Evolutionary conservation across 805 yeast genomes (phyloP), one percentile per base, ranked within the genome.

Genomic region (Ogataea siamensis): DNA sequence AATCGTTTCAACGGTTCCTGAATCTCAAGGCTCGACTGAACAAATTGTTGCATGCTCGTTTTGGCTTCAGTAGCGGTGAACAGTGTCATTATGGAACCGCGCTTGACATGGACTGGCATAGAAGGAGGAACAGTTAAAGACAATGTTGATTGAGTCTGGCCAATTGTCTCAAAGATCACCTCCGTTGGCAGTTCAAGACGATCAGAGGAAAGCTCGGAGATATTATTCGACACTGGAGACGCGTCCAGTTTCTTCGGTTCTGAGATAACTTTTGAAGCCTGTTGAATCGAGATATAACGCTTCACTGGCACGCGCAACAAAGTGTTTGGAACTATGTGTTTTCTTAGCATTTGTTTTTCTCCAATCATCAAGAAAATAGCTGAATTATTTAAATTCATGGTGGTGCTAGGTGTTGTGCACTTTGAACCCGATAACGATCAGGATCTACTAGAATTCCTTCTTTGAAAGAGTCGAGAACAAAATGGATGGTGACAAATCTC

Each of bases 41-140:
- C 43, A 21, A 42, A 22, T 2, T 57, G 28, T 5, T 35, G 34
- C 33, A 39, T 17, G 28, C 37, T 25, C 21, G 26, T 9, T 18
- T 37, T 34, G 37, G 47, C 26, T 4, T 43, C 47, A 2, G 41
- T 31, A 12, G 32, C 40, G 0, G 60, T 50, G 43, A 67, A 73
- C 2, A 79, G 55, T 3, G 80, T 64, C 34, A 80, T 56, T 20
- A 80, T 52, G 0, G 82, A 66, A 3, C 77, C 74, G 26, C 67
- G 63, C 27, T 70, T 64, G 9, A 78, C 57, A 43, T 65, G 63
- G 2, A 77, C 57, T 0, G 85, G 83, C 1, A 75, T 60, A 0
- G 84, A 78, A 1, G 86, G 78, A 1, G 81, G 79, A n/a, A 74
- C 53, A 1, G 67, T 60, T n/a, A 78, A 54, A 5, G 74, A 63